Conservation (phyloP, 2,329 filamentous ascomycete species). For the Pseudogymnoascus sp. region DNA sequence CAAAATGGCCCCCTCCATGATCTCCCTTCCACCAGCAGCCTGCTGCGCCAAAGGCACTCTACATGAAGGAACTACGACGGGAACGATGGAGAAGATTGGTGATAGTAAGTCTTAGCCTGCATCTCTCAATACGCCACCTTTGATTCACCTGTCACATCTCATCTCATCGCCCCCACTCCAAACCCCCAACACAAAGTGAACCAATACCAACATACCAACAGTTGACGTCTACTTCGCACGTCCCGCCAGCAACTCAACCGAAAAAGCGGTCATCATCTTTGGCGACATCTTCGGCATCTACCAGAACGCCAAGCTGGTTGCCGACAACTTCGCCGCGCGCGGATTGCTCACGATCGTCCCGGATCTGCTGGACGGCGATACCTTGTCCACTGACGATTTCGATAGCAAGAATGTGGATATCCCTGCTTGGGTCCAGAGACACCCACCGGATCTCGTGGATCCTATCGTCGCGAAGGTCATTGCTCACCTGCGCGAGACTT, state of each 20-base stretch:
- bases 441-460: slow-evolving; percentile 14
- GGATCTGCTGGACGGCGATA: slow-evolving; percentile 65
- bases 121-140: not conserved
- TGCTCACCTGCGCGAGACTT: slow-evolving; percentile 46
- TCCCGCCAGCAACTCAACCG: not conserved
- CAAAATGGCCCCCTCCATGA: not conserved
- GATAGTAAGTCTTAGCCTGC: slow-evolving; percentile 12
- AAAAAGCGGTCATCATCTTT: slow-evolving; percentile 34
- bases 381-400: slow-evolving; percentile 44
- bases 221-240: slow-evolving; percentile 13
- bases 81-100: slow-evolving; percentile 14
- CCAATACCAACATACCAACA: slow-evolving; percentile 7
- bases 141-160: not conserved
- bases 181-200: not conserved
- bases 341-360: slow-evolving; percentile 48
- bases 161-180: not conserved
- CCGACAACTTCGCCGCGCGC: slow-evolving; percentile 68
- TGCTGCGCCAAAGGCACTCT: slow-evolving; percentile 7
- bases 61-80: slow-evolving; percentile 12
- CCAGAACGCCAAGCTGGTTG: slow-evolving; percentile 59
- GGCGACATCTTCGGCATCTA: slow-evolving; percentile 35
- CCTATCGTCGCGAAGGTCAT: slow-evolving; percentile 44
- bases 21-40: not conserved
- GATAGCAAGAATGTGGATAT: slow-evolving; percentile 31
- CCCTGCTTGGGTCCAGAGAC: not conserved